Percentiles rank a stretch among this genome's conserved stretches.
Evolutionary conservation across 257 asterid species (phyloP).

Genomic region (Cynanchum wilfordii): DNA sequence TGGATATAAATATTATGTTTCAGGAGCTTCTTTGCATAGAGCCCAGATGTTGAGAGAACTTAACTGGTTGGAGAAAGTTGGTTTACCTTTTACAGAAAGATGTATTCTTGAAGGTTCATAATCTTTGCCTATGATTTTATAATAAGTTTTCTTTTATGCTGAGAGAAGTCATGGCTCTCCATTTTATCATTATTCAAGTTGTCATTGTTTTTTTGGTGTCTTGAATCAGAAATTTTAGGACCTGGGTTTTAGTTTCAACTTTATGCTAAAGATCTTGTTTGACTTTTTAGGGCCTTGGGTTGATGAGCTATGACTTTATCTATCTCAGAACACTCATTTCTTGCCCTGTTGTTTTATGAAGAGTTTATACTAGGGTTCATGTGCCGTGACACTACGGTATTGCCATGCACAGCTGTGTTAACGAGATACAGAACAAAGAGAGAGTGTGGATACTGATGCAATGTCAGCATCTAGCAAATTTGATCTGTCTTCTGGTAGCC

Average conservation of each 20-base stretch:
- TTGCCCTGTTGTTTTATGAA: slow-evolving; percentile 27
- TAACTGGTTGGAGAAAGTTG: slow-evolving; percentile 1
- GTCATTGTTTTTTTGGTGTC: slow-evolving; percentile 1
- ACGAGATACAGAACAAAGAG: slow-evolving; percentile 50
- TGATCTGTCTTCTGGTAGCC: slow-evolving; percentile 77
- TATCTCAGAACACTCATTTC: slow-evolving; percentile 37
- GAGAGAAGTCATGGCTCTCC: not conserved
- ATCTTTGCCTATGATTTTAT: not conserved
- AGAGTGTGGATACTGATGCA: slow-evolving; percentile 56
- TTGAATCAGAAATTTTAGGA: not conserved
- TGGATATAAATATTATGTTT: not conserved
- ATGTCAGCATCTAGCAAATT: slow-evolving; percentile 90
- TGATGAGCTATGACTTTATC: slow-evolving; percentile 3
- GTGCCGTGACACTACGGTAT: slow-evolving; percentile 39
- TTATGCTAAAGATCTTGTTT: not conserved
- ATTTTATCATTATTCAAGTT: not conserved
- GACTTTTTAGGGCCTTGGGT: slow-evolving; percentile 13
- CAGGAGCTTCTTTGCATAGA: not conserved
- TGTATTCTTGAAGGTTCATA: not conserved
- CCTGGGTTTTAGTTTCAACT: slow-evolving; percentile 5
- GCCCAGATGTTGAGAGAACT: not conserved
- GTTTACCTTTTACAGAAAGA: not conserved
- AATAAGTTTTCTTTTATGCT: not conserved
- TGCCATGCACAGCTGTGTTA: slow-evolving; percentile 80
- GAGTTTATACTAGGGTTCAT: slow-evolving; percentile 45